phyloP scores from a whole-genome alignment of 1,284 basidiomycete genomes.

The Xerocomus nothofagi region DNA sequence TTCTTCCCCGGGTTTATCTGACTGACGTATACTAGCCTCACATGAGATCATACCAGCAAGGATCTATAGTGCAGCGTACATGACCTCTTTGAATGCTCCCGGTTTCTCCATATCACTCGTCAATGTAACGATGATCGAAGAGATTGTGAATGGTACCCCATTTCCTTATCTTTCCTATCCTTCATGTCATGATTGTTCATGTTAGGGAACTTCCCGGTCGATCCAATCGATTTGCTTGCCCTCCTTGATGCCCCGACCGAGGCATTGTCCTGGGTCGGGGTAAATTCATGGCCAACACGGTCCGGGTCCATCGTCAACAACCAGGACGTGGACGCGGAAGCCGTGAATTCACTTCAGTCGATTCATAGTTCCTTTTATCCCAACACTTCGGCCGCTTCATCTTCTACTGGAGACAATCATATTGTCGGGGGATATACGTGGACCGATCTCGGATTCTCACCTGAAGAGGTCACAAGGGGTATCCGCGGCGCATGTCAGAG shows the following conservation, averaged over 20 bases:
- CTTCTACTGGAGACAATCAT: not conserved
- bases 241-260: slow-evolving; percentile 43
- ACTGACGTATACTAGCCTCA: slow-evolving; percentile 5
- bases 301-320: not conserved
- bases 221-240: slow-evolving; percentile 26
- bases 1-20: not conserved
- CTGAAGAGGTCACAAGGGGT: slow-evolving; percentile 23
- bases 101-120: slow-evolving; percentile 45
- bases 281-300: slow-evolving; percentile 21
- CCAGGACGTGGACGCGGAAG: slow-evolving; percentile 7
- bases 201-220: not conserved
- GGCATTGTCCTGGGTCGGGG: slow-evolving; percentile 41
- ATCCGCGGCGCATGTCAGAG: slow-evolving; percentile 36
- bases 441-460: slow-evolving; percentile 15
- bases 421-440: not conserved
- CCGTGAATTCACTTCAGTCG: slow-evolving; percentile 4
- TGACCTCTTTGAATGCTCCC: slow-evolving; percentile 48
- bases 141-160: slow-evolving; percentile 10
- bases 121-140: slow-evolving; percentile 30
- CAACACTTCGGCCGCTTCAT: not conserved
- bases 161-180: not conserved
- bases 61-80: slow-evolving; percentile 41
- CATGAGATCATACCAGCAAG: slow-evolving; percentile 31
- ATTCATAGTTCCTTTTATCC: slow-evolving; percentile 6
- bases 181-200: not conserved